Evolutionary conservation across 345 rosid genomes (phyloP).

Genomic region (rapeseed (Brassica napus)): Da-Ae NC_063449.1:19550001-19550500

Average conservation of each 20-base stretch:
- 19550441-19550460: conserved; percentile 69
- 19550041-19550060: conserved; percentile 48
- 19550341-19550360: conserved; percentile 62
- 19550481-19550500: conserved; percentile 46
- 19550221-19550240: conserved; percentile 48
- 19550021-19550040: conserved; percentile 37
- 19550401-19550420: conserved; percentile 81
- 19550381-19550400: conserved; percentile 43
- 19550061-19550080: conserved; percentile 59
- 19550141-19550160: conserved; percentile 53
- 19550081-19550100: conserved; percentile 52
- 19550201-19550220: conserved; percentile 48
- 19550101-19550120: conserved; percentile 57
- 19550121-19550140: conserved; percentile 61
- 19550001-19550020: conserved; percentile 25
- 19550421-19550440: conserved; percentile 64
- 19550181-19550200: conserved; percentile 58
- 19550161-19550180: conserved; percentile 58
- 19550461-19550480: conserved; percentile 60
- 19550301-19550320: conserved; percentile 61
- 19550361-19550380: conserved; percentile 51
- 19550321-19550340: conserved; percentile 41
- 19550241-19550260: conserved; percentile 62
- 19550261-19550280: conserved; percentile 59
- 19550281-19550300: conserved; percentile 58